Percentiles rank a stretch among this genome's conserved stretches.
phyloP scores from a whole-genome alignment of 2,329 filamentous ascomycete genomes.

The Alternaria brassicae region DNA sequence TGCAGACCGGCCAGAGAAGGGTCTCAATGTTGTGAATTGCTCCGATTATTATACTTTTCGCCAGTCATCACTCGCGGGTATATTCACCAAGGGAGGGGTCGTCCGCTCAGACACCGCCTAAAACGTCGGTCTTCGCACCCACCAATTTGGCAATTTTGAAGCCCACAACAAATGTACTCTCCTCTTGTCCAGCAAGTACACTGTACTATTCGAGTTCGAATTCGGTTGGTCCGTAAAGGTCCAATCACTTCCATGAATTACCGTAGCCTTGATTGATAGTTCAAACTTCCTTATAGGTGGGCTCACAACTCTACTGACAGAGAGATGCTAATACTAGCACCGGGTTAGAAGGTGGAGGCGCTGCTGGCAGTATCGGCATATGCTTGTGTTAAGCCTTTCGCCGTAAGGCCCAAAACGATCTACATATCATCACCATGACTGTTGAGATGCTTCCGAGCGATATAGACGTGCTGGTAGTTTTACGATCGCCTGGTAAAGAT shows the following conservation, averaged over 20 bases:
- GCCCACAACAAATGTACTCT: constrained; percentile 5
- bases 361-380: constrained; percentile 5
- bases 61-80: background rate
- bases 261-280: background rate
- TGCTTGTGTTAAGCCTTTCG: background rate
- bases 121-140: background rate
- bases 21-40: background rate
- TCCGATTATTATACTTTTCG: background rate
- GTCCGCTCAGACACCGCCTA: background rate
- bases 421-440: background rate
- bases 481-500: background rate
- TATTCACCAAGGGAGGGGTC: background rate
- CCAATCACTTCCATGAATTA: constrained; percentile 8
- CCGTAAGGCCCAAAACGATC: constrained; percentile 1
- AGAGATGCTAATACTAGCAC: background rate
- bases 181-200: constrained; percentile 1
- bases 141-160: constrained; percentile 7
- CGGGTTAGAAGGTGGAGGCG: constrained; percentile 1
- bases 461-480: background rate
- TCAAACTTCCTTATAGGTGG: background rate
- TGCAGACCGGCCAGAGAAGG: background rate
- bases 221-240: constrained; percentile 3
- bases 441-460: background rate
- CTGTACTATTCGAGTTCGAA: background rate
- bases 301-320: background rate